Base-by-base conservation (phyloP, 768 basidiomycete species). In the Leccinum aurantiacum region DNA sequence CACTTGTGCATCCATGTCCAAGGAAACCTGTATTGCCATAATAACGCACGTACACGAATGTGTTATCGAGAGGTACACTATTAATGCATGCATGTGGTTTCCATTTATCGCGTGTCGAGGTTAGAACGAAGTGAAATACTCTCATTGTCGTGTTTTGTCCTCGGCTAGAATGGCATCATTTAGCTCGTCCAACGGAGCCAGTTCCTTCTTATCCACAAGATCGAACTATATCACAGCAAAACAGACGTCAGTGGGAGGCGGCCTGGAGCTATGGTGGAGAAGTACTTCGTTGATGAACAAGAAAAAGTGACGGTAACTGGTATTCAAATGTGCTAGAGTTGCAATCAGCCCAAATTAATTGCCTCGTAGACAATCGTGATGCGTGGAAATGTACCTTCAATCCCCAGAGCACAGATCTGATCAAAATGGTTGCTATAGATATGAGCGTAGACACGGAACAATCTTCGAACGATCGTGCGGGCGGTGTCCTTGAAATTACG, bases 391-490 rank as follows among this genome's bases (percentile, higher is more conserved):
- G 44, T 61, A 96, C 96, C 96, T 84, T 99, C 97, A 55, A 99
- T 98, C 6, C 95, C 95, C 50, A 99, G 78, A 14, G 97, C 97
- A 73, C 96, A 98, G 60, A 98, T 93, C 68, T 98, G 96, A 68
- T 98, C 97, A 74, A 99, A 98, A 75, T 99, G 97, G 66, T 94
- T 96, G 80, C 95, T 96, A 79, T 99, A 99, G 70, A 98, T 88
- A 73, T 99, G 97, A 19, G 95, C 97, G 72, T 99, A 99, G 46
- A 99, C 91, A 17, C 97, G 85, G 82, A 99, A 99, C 57, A 99
- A 75, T 27, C 97, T 85, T 49, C 97, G 84, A 59, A 93, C 84
- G 60, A 99, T 94, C 10, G 92, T 93, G 70, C 93, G 89, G 61
- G 97, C 90, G 0, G 92, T 95, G 17, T 92, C 89, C 29, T 88